phyloP scores from a whole-genome alignment of 176 grass and related monocot species.

The Microstegium vimineum region DNA sequence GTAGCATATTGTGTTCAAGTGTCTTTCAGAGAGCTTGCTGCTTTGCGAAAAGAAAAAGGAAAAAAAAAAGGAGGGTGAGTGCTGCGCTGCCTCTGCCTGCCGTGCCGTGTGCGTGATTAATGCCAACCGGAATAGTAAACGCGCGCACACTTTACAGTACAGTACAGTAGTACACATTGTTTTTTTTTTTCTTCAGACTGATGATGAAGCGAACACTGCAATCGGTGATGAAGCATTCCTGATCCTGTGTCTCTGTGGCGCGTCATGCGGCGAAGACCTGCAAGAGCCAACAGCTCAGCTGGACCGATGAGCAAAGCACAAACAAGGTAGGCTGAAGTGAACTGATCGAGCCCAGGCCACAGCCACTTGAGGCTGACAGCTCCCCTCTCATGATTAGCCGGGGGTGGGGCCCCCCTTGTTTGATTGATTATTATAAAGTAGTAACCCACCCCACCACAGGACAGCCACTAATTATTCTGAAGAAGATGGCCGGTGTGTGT shows the following conservation, averaged over 20 bases:
- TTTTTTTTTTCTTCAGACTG: conserved; percentile 12
- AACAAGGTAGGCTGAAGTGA: no score
- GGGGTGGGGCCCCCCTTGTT: no score
- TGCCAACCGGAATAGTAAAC: not conserved
- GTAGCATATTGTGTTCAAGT: no score
- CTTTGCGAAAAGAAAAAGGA: no score
- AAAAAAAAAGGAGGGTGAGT: not conserved
- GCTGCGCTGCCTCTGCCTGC: not conserved
- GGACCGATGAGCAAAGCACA: no score
- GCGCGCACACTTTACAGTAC: not conserved
- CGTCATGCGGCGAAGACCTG: not conserved
- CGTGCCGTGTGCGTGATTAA: not conserved
- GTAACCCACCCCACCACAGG: not conserved
- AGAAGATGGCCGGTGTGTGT: no score
- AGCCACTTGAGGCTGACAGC: conserved; percentile 27
- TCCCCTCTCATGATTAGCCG: conserved; percentile 3
- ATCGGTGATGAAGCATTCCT: no score
- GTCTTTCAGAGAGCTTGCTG: no score
- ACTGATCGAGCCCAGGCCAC: no score
- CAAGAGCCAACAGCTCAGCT: not conserved
- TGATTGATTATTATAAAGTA: no score
- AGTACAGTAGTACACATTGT: no score
- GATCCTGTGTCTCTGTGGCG: no score
- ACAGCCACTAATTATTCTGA: not conserved
- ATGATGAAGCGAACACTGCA: not conserved